Evolutionary conservation across 2,329 filamentous ascomycete species (phyloP), one percentile per base, ranked within the genome.

Genomic region (Arthrobotrys megalospora): DNA sequence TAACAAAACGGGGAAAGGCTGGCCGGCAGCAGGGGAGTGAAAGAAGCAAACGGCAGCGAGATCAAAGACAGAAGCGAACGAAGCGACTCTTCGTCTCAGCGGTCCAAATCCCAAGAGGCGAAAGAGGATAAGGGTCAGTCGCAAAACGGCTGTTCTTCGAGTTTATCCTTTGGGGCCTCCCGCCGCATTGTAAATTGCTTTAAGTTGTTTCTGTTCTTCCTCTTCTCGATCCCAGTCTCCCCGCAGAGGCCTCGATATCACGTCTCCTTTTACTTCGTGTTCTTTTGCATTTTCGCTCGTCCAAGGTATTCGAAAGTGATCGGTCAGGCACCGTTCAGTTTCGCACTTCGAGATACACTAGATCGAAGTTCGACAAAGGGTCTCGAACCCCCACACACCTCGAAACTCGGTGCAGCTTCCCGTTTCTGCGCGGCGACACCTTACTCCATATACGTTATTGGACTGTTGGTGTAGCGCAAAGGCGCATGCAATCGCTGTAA

Each of bases 1-100:
- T 67, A 77, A 66, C 73, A 70, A 77, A 77, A 66, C 73, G 50
- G 73, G 73, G 47, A 77, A 77, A 66, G 73, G 73, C 73, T 77
- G 58, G 43, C 58, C 41, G 48, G 48, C 32, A 62, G 58, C 65
- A 67, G 73, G 66, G 66, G 48, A 53, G 21, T 19, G 24, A 77
- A 76, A 77, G 55, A 77, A 77, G 73, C 66, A 77, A 77, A 77
- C 66, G 66, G 47, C 66, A 41, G 60, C 50, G 73, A 70, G 47
- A 70, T 69, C 71, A 47, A 48, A 50, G 41, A 75, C 50, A 68
- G 73, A 77, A 77, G 73, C 73, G 73, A 77, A 71, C 47, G 73
- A 77, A 67, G 73, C 73, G 73, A 66, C 41, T 65, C 66, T 66
- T 71, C 65, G 58, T 77, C 69, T 77, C 73, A 77, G 60, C 50